These are phyloP conservation scores for Pseudogymnoascus sp. DNA, from an alignment of 2,329 filamentous ascomycete genomes.

Conservation along the genomic window DNA sequence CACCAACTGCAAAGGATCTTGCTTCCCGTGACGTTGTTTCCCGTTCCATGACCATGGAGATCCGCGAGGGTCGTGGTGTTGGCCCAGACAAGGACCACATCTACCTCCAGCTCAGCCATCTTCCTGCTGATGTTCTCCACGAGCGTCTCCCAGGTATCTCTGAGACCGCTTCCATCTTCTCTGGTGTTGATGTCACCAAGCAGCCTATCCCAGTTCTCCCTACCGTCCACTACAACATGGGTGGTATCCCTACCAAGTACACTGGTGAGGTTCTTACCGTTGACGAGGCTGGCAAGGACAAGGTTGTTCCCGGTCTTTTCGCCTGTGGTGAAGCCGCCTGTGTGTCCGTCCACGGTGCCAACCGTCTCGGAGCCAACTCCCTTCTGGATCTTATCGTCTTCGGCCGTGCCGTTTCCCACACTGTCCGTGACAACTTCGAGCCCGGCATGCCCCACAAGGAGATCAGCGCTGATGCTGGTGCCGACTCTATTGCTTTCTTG, in stretches of 20 bases:
- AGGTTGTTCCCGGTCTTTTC: constrained; percentile 90
- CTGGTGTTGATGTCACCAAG: constrained; percentile 94
- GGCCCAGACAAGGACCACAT: constrained; percentile 97
- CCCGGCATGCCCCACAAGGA: constrained; percentile 76
- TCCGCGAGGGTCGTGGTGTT: constrained; percentile 93
- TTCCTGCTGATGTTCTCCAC: constrained; percentile 84
- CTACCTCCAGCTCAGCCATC: constrained; percentile 93
- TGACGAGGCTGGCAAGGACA: constrained; percentile 78
- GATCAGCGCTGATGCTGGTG: constrained; percentile 76
- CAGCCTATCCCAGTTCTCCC: constrained; percentile 94
- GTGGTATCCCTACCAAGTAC: constrained; percentile 95
- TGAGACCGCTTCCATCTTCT: constrained; percentile 94
- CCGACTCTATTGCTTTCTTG: constrained; percentile 76
- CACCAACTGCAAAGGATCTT: constrained; percentile 95
- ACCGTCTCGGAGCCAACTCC: constrained; percentile 96
- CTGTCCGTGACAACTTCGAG: constrained; percentile 87
- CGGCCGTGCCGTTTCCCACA: constrained; percentile 93
- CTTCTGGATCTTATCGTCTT: constrained; percentile 97
- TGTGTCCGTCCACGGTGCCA: constrained; percentile 96
- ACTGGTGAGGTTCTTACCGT: constrained; percentile 91
- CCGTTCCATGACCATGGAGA: constrained; percentile 97
- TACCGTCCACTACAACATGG: constrained; percentile 99
- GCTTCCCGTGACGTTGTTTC: constrained; percentile 94
- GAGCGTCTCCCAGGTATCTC: constrained; percentile 98
- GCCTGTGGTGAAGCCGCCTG: constrained; percentile 96